Evolutionary conservation across 148 eudicot genomes (phyloP).

Genomic region (Rhododendron vialii): DNA sequence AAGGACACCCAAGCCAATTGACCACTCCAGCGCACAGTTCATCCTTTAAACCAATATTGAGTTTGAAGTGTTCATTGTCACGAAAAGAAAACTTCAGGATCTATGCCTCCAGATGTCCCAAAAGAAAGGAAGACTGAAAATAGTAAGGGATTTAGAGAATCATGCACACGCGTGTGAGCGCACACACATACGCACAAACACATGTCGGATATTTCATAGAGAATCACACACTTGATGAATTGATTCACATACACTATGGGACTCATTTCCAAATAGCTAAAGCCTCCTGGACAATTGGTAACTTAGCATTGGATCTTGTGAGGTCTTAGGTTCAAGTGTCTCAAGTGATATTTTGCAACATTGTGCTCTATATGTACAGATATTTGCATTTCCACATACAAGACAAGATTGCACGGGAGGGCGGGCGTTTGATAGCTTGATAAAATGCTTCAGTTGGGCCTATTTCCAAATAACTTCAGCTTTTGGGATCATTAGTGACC

Average conservation of each 20-base stretch:
- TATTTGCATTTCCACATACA: not conserved
- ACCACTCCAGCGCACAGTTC: not conserved
- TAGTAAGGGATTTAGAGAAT: not conserved
- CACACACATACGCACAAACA: not conserved
- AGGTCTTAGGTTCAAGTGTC: not conserved
- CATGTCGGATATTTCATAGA: not conserved
- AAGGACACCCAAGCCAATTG: conserved; percentile 1
- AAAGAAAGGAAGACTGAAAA: not conserved
- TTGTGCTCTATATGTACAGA: not conserved
- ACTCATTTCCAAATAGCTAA: not conserved
- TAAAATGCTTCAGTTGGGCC: not conserved
- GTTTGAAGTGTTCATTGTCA: not conserved
- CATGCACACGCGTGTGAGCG: not conserved
- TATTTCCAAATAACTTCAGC: not conserved
- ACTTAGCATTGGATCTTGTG: not conserved
- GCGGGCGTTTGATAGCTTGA: not conserved
- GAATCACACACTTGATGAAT: not conserved
- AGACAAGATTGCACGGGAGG: not conserved
- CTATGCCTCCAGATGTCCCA: not conserved
- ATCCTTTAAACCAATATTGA: not conserved
- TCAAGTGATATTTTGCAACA: not conserved
- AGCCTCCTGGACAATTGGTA: not conserved
- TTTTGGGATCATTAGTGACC: not conserved
- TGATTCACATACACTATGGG: not conserved
- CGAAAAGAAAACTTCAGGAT: not conserved